Evolutionary conservation across 371 early-diverging fungal genomes (phyloP).

Genomic region (Syncephalastrum racemosum): DNA sequence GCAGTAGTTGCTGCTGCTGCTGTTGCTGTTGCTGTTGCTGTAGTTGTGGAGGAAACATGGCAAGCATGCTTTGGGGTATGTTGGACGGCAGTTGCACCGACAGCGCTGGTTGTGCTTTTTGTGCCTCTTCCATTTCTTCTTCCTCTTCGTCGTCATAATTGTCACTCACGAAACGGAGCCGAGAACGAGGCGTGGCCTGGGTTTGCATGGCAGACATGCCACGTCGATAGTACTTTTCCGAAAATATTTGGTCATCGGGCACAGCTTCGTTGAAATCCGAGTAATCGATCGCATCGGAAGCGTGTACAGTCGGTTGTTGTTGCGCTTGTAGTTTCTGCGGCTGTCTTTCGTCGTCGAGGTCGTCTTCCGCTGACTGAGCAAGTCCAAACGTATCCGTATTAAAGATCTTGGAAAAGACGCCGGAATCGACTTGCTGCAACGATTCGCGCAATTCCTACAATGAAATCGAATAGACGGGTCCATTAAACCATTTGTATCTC

Average conservation of each 20-base stretch:
- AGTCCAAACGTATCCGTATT: conserved; percentile 59
- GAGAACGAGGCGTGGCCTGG: conserved; percentile 21
- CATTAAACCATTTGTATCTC: background rate
- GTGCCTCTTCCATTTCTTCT: conserved; percentile 21
- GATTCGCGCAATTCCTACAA: conserved; percentile 69
- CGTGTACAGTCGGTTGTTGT: conserved; percentile 39
- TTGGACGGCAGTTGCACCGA: conserved; percentile 2
- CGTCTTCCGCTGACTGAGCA: conserved; percentile 24
- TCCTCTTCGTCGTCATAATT: conserved; percentile 71
- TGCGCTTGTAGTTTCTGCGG: conserved; percentile 14
- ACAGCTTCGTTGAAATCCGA: conserved; percentile 81
- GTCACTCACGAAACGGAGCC: conserved; percentile 44
- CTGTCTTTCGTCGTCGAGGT: conserved; percentile 29
- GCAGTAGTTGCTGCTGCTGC: conserved; percentile 9
- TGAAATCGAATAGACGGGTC: background rate
- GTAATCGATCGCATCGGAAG: conserved; percentile 78
- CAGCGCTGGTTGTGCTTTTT: conserved; percentile 1
- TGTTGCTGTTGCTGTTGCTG: conserved; percentile 19
- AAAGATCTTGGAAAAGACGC: conserved; percentile 54
- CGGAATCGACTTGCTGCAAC: conserved; percentile 56
- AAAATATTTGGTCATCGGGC: conserved; percentile 58
- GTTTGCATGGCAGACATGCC: conserved; percentile 38
- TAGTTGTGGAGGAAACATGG: conserved; percentile 2
- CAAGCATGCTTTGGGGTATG: background rate
- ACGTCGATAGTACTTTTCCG: conserved; percentile 44